phyloP scores from a whole-genome alignment of 2,329 filamentous ascomycete genomes.

The Fusarium floridanum region DNA sequence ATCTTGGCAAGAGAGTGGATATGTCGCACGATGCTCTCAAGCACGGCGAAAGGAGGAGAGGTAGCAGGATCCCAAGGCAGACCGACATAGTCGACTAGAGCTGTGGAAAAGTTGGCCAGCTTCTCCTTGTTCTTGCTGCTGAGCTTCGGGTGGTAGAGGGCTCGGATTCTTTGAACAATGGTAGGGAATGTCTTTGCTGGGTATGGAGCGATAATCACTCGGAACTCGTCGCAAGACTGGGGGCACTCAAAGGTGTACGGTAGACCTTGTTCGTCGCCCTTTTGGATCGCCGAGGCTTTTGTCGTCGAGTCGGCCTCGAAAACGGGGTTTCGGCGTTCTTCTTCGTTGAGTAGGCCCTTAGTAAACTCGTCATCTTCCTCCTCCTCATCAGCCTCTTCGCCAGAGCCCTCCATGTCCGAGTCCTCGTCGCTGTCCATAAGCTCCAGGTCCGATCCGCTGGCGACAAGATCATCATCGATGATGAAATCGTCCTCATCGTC shows the following conservation, averaged over 20 bases:
- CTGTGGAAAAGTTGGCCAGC: constrained; percentile 75
- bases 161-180: constrained; percentile 89
- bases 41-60: constrained; percentile 71
- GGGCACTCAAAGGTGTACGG: constrained; percentile 92
- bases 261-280: constrained; percentile 68
- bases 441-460: constrained; percentile 80
- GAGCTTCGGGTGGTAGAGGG: constrained; percentile 91
- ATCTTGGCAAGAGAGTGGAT: constrained; percentile 92
- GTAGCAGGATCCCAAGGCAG: constrained; percentile 59
- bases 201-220: constrained; percentile 74
- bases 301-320: constrained; percentile 62
- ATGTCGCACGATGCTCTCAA: constrained; percentile 88
- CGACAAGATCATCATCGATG: constrained; percentile 89
- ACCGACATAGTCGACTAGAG: constrained; percentile 73
- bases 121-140: constrained; percentile 87
- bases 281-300: constrained; percentile 50
- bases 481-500: constrained; percentile 96
- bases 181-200: constrained; percentile 76
- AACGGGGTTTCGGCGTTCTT: constrained; percentile 66
- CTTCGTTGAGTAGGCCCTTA: constrained; percentile 73
- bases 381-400: constrained; percentile 55
- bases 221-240: constrained; percentile 79
- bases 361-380: constrained; percentile 77
- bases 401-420: constrained; percentile 61
- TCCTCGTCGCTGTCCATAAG: constrained; percentile 67